Evolutionary conservation across 2,329 filamentous ascomycete genomes (phyloP).

Genomic region (Diaporthe longicolla): DNA sequence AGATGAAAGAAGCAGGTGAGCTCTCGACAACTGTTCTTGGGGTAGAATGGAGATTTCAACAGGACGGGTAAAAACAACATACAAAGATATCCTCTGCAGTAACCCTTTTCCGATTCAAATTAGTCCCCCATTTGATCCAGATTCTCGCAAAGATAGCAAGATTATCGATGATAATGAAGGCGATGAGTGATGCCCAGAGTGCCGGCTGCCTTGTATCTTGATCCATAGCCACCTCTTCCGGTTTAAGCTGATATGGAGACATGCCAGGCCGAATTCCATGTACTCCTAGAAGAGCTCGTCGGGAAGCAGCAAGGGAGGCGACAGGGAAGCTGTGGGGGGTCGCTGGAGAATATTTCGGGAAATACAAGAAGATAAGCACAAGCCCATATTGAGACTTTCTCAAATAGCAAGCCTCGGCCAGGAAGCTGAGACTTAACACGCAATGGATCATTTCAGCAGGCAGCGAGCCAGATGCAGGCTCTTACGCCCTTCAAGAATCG

Average conservation of each 20-base stretch:
- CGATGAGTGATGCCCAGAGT: slow-evolving; percentile 13
- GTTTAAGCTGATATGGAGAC: background rate
- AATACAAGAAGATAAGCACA: background rate
- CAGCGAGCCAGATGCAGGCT: slow-evolving; percentile 5
- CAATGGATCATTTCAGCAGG: background rate
- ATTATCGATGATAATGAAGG: slow-evolving; percentile 1
- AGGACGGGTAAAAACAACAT: background rate
- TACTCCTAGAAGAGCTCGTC: background rate
- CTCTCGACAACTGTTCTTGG: background rate
- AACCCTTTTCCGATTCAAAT: background rate
- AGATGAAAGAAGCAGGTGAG: background rate
- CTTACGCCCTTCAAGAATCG: background rate
- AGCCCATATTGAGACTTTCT: background rate
- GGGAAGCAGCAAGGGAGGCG: background rate
- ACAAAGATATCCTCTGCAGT: slow-evolving; percentile 21
- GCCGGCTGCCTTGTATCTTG: slow-evolving; percentile 7
- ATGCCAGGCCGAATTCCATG: background rate
- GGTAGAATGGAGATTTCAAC: background rate
- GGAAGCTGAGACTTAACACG: background rate
- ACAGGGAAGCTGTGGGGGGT: background rate
- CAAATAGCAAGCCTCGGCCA: background rate
- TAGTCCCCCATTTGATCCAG: slow-evolving; percentile 13
- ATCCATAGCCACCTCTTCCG: background rate
- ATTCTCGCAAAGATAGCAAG: slow-evolving; percentile 18
- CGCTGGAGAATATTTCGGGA: background rate